phyloP scores from a whole-genome alignment of 1,139 yeast genomes.

The Spathaspora sp. region DNA sequence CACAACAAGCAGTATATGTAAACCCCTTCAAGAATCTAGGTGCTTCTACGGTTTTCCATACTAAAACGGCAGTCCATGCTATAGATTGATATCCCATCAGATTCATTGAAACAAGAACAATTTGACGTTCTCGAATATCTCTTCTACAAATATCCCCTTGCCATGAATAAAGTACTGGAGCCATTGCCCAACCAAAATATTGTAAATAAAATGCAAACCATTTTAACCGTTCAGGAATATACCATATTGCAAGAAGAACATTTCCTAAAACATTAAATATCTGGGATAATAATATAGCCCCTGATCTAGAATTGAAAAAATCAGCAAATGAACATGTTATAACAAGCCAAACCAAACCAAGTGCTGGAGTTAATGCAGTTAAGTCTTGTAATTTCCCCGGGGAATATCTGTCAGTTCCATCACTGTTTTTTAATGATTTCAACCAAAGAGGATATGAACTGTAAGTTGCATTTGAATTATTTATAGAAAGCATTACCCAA shows the following conservation, averaged over 20 bases:
- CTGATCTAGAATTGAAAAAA: slow-evolving; percentile 53
- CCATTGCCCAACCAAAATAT: slow-evolving; percentile 52
- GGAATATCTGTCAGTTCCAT: slow-evolving; percentile 26
- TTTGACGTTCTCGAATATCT: slow-evolving; percentile 44
- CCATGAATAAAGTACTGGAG: slow-evolving; percentile 49
- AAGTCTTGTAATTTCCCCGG: slow-evolving; percentile 39
- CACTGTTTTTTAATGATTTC: slow-evolving; percentile 28
- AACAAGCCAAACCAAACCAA: slow-evolving; percentile 43
- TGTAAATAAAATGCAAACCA: slow-evolving; percentile 51
- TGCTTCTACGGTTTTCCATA: slow-evolving; percentile 47
- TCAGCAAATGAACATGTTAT: slow-evolving; percentile 46
- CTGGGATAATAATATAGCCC: slow-evolving; percentile 57
- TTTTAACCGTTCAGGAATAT: slow-evolving; percentile 43
- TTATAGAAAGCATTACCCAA: slow-evolving; percentile 66
- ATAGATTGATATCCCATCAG: slow-evolving; percentile 44
- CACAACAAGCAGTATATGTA: slow-evolving; percentile 52
- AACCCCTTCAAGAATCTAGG: slow-evolving; percentile 42
- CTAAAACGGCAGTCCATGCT: slow-evolving; percentile 46
- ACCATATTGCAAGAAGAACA: slow-evolving; percentile 45
- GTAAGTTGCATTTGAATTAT: slow-evolving; percentile 46
- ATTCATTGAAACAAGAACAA: slow-evolving; percentile 44
- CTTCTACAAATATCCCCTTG: slow-evolving; percentile 46
- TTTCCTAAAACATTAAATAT: slow-evolving; percentile 41
- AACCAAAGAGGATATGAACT: slow-evolving; percentile 55
- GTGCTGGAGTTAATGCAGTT: slow-evolving; percentile 45